Evolutionary conservation across 768 basidiomycete genomes (phyloP).

Genomic region (Mycena olivaceomarginata): DNA sequence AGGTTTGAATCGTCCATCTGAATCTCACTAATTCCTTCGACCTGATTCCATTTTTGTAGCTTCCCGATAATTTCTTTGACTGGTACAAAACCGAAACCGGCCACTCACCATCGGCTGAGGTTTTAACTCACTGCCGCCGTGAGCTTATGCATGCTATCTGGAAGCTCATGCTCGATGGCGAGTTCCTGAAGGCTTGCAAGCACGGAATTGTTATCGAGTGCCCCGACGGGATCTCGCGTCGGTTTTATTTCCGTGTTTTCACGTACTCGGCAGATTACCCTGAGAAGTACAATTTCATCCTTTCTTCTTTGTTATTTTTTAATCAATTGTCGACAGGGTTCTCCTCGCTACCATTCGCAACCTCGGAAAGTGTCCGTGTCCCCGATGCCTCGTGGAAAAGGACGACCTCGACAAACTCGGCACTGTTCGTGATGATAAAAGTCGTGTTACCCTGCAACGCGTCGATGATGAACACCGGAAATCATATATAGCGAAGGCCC

Average conservation of each 20-base stretch:
- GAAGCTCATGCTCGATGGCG: not conserved
- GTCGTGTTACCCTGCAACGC: no score
- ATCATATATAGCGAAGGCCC: no score
- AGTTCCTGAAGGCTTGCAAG: not conserved
- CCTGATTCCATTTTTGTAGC: not conserved
- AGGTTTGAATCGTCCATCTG: no score
- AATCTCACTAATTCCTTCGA: no score
- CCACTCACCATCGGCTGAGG: no score
- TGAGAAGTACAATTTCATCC: no score
- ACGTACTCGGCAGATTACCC: constrained; percentile 14
- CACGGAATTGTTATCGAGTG: constrained; percentile 4
- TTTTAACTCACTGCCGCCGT: not conserved
- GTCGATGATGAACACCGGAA: no score
- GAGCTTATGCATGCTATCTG: not conserved
- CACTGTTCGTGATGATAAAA: no score
- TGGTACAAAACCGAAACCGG: not conserved
- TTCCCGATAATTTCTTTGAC: not conserved
- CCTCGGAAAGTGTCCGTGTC: constrained; percentile 39
- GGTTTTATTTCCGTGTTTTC: not conserved
- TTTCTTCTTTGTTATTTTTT: not conserved
- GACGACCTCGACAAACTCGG: no score
- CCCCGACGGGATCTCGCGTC: not conserved
- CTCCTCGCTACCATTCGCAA: no score
- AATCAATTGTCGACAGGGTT: constrained; percentile 29
- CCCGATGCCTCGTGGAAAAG: constrained; percentile 37